Conservation (phyloP, 2,329 filamentous ascomycete species). For the Clarireedia monteithiana region DNA sequence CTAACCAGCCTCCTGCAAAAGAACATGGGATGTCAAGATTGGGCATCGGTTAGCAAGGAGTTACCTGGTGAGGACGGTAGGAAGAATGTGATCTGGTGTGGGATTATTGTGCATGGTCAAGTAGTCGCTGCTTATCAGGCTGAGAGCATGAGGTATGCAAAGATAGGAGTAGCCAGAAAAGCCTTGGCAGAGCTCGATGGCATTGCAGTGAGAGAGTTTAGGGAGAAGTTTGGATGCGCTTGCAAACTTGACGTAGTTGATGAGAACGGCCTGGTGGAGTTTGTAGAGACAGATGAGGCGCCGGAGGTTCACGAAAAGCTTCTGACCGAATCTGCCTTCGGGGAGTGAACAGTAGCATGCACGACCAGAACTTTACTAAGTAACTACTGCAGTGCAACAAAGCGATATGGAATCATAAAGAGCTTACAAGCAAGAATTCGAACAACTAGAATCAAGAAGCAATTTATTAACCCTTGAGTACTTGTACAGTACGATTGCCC, state of each 20-base stretch:
- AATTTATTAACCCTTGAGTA: too few relatives aligned
- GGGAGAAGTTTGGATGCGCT: slow-evolving; percentile 51
- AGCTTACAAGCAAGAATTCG: too few relatives aligned
- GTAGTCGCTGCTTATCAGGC: slow-evolving; percentile 56
- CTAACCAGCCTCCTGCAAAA: slow-evolving; percentile 56
- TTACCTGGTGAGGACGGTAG: slow-evolving; percentile 32
- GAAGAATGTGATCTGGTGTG: slow-evolving; percentile 54
- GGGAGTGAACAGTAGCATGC: too few relatives aligned
- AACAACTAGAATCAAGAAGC: too few relatives aligned
- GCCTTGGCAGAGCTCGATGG: slow-evolving; percentile 42
- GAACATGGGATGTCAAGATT: slow-evolving; percentile 58
- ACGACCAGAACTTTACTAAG: too few relatives aligned
- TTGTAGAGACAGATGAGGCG: slow-evolving; percentile 1
- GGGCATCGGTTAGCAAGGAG: slow-evolving; percentile 39
- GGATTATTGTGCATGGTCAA: slow-evolving; percentile 66
- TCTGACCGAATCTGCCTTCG: too few relatives aligned
- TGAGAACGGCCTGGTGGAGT: slow-evolving; percentile 2
- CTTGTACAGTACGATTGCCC: too few relatives aligned
- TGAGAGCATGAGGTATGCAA: slow-evolving; percentile 64
- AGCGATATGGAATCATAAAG: too few relatives aligned
- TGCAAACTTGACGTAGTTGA: slow-evolving; percentile 36
- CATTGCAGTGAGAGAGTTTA: slow-evolving; percentile 49
- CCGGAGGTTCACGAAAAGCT: neutral
- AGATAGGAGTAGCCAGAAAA: slow-evolving; percentile 55
- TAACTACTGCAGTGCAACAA: too few relatives aligned